Evolutionary conservation across 176 grass and related monocot genomes (phyloP), one percentile per base, ranked within the genome.

Genomic region (Oryza glumipatula): DNA sequence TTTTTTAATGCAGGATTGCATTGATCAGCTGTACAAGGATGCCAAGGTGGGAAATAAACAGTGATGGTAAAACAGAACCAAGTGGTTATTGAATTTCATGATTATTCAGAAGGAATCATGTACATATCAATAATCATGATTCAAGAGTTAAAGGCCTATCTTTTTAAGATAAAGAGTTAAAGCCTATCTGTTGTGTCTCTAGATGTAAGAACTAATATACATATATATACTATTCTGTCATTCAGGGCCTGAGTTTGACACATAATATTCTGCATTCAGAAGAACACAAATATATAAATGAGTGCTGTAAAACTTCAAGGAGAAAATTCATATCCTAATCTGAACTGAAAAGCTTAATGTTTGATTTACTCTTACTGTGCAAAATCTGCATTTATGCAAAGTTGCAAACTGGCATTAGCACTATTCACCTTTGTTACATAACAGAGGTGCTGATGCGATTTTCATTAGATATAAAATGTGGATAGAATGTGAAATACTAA

Each of bases 11-110:
- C 65, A 94, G 92, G 89, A 91, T 56, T 12, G 45, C 43, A 72
- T 94, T 61, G 87, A 91, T 68, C 73, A 78, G 74, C 70, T 94
- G 73, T 94, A 91, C 84, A 83, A 89, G 85, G 87, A 89, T 68
- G 87, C 69, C 49, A 91, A 94, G 72, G 84, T 80, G 68, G 84
- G 72, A 77, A 24, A 65, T 51, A 54, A 73, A 68, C 16, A 73
- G 22, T 86, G 76, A 28, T 4, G 56, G 2, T 82, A 46, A 82
- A 67, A 43, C 32, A 71, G 41, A 43, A 71, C 4, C 39, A 69
- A 76, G 51, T 65, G 30, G 7, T 63, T n/a, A 41, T 65, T 65
- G 33, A 66, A 12, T 58, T 70, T 66, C 81, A 10, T 67, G 36
- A 86, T 70, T 85, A 2, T 76, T 85, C 43, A 12, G 22, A 35